A percentile compares a stretch with the other conserved stretches of the same genome.
Evolutionary conservation across 2,329 filamentous ascomycete species (phyloP).

Genomic region (Nigrospora osmanthi): DNA sequence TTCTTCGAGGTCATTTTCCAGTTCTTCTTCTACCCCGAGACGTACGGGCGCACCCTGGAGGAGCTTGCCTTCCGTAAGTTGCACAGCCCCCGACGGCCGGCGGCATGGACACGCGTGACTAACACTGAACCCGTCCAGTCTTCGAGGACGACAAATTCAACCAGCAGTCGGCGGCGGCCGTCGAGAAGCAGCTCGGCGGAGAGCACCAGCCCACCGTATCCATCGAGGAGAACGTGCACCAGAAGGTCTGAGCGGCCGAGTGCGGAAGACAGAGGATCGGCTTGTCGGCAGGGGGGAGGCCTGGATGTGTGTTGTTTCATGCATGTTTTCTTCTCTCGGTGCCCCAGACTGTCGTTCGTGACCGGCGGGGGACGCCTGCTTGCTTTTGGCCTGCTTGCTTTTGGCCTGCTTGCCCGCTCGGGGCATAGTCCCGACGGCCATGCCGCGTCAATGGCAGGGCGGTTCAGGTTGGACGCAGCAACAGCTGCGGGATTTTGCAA

Average conservation of each 20-base stretch:
- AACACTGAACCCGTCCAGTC: slow-evolving; percentile 17
- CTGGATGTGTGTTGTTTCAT: no score
- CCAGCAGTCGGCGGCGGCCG: slow-evolving; percentile 28
- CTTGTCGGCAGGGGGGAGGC: no score
- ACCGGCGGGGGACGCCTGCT: no score
- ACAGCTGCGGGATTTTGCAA: no score
- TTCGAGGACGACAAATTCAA: slow-evolving; percentile 31
- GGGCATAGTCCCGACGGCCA: no score
- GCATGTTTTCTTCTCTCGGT: no score
- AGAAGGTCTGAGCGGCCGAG: not conserved
- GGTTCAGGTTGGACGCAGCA: no score
- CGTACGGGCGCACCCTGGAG: slow-evolving; percentile 71
- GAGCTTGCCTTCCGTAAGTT: slow-evolving; percentile 42
- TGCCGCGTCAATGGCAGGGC: no score
- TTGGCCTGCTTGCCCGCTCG: no score
- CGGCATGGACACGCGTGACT: not conserved
- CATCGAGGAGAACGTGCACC: not conserved
- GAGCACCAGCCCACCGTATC: slow-evolving; percentile 1
- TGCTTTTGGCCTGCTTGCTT: no score
- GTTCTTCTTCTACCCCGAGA: slow-evolving; percentile 80
- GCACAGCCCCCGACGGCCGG: not conserved
- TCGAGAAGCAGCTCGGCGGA: slow-evolving; percentile 25
- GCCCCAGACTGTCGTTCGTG: no score
- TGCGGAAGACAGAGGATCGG: no score
- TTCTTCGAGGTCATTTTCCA: slow-evolving; percentile 42